phyloP scores from a whole-genome alignment of 176 grass and related monocot species.

The Triticum monococcum region DNA sequence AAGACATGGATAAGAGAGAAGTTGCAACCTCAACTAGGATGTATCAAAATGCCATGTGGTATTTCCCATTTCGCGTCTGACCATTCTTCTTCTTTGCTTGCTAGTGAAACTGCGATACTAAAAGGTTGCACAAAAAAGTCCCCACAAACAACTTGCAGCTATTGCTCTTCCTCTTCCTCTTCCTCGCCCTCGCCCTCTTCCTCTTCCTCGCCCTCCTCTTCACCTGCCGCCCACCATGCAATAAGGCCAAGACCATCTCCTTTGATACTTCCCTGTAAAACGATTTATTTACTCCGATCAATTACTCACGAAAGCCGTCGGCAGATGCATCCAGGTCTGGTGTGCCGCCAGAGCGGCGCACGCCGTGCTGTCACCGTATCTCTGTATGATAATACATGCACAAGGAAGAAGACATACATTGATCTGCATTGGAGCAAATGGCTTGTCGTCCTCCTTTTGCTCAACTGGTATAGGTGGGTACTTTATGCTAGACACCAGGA shows the following conservation, averaged over 20 bases:
- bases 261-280: slow-evolving; percentile 73
- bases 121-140: not conserved
- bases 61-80: not conserved
- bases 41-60: not conserved
- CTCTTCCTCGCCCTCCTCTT: slow-evolving; percentile 22
- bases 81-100: not conserved
- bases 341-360: not conserved
- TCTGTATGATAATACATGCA: not conserved
- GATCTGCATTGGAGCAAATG: slow-evolving; percentile 92
- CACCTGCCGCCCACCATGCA: slow-evolving; percentile 72
- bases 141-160: slow-evolving; percentile 7
- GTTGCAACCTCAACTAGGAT: no score
- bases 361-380: not conserved
- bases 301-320: not conserved
- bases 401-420: slow-evolving; percentile 46
- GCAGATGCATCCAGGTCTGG: not conserved
- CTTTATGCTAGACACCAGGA: slow-evolving; percentile 75
- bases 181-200: not conserved
- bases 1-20: no score
- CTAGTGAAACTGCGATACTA: not conserved
- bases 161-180: slow-evolving; percentile 16
- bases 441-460: slow-evolving; percentile 67
- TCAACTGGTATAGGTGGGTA: slow-evolving; percentile 80
- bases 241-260: slow-evolving; percentile 87
- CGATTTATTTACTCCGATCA: not conserved